phyloP scores from a whole-genome alignment of 352 stramenopile genomes.

The Pythium myriotylum region DNA sequence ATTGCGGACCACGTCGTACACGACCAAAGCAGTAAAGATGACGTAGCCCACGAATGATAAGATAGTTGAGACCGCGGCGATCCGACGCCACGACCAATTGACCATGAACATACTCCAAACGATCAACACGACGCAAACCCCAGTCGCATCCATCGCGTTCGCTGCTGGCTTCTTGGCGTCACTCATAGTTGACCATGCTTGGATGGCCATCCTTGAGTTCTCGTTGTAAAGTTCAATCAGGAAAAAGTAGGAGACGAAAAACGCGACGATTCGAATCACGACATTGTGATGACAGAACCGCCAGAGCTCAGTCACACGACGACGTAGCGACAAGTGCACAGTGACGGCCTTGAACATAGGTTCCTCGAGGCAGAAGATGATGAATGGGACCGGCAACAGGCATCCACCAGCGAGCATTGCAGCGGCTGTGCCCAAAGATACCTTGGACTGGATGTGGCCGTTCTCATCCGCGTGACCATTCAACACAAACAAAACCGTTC shows the following conservation, averaged over 20 bases:
- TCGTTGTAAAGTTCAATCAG: conserved; percentile 43
- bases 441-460: conserved; percentile 18
- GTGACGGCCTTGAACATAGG: conserved; percentile 3
- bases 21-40: conserved; percentile 36
- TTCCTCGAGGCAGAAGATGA: conserved; percentile 44
- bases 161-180: conserved; percentile 19
- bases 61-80: conserved; percentile 33
- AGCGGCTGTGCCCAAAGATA: conserved; percentile 29
- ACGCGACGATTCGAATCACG: conserved; percentile 51
- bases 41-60: conserved; percentile 36
- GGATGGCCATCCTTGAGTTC: conserved; percentile 33
- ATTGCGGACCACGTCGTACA: conserved; percentile 36
- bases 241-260: conserved; percentile 45
- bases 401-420: conserved; percentile 25
- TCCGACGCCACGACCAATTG: conserved; percentile 40
- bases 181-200: conserved; percentile 40
- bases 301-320: conserved; percentile 45
- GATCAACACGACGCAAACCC: conserved; percentile 37
- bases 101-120: conserved; percentile 48
- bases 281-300: conserved; percentile 57
- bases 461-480: conserved; percentile 8
- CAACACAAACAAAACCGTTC: conserved; percentile 33
- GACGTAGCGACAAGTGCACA: conserved; percentile 26
- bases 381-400: conserved; percentile 35
- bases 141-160: conserved; percentile 32